A percentile compares a stretch with the other conserved stretches of the same genome.
These are phyloP conservation scores for Debaryomyces castellii DNA, from an alignment of 805 yeast species.

Conservation along the genomic window DNA sequence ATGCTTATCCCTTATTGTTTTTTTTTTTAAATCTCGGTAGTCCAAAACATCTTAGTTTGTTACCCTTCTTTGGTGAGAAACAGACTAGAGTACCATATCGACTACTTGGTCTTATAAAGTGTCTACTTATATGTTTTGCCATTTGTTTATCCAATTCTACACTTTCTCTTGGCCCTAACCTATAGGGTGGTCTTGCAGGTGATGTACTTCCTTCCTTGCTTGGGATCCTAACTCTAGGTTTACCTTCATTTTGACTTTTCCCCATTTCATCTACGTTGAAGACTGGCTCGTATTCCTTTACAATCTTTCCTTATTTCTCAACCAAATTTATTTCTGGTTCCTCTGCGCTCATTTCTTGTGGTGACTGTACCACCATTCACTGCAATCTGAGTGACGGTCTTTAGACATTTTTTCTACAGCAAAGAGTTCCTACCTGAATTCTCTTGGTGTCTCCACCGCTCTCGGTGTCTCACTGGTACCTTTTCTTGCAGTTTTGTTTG, in stretches of 20 bases:
- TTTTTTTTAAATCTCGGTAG: conserved; percentile 11
- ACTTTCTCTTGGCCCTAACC: background rate
- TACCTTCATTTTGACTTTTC: background rate
- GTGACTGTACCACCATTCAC: background rate
- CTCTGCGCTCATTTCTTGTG: too few relatives aligned
- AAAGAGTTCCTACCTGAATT: background rate
- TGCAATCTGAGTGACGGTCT: background rate
- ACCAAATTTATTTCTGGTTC: too few relatives aligned
- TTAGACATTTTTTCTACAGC: background rate
- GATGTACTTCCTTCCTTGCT: background rate
- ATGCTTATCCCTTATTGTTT: conserved; percentile 11
- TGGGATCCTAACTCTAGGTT: background rate
- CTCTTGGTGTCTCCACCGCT: too few relatives aligned
- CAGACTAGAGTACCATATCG: background rate
- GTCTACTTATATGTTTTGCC: background rate
- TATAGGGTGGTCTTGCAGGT: background rate
- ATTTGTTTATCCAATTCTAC: background rate
- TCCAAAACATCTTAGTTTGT: conserved; percentile 12
- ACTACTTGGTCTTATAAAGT: background rate
- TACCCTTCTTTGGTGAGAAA: background rate
- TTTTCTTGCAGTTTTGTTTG: background rate
- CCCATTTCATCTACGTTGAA: background rate
- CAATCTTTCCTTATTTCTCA: background rate
- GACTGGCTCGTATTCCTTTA: background rate
- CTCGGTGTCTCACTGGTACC: too few relatives aligned